Percentiles rank a stretch among this genome's conserved stretches.
phyloP scores from a whole-genome alignment of 768 basidiomycete genomes.

The Xerocomellus intermedius region DNA sequence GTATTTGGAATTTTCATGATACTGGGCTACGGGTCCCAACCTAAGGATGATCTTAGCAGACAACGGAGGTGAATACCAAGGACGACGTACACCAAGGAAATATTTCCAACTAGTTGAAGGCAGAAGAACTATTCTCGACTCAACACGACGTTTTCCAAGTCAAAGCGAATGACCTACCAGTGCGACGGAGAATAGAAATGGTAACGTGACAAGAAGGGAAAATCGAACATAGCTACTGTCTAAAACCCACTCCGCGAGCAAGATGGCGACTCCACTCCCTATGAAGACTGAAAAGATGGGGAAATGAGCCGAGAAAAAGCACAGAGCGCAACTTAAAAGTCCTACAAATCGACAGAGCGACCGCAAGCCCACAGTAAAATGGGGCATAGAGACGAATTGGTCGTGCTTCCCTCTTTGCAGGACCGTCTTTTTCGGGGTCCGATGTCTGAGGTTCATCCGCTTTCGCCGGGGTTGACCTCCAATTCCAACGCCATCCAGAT shows the following conservation, averaged over 20 bases:
- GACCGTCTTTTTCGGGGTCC: slow-evolving; percentile 52
- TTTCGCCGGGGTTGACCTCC: slow-evolving; percentile 41
- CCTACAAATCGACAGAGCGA: slow-evolving; percentile 64
- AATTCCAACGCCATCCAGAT: slow-evolving; percentile 39
- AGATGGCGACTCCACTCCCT: slow-evolving; percentile 52
- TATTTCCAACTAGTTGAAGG: slow-evolving; percentile 61
- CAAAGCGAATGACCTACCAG: slow-evolving; percentile 44
- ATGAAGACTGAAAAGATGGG: slow-evolving; percentile 57
- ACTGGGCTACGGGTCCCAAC: slow-evolving; percentile 81
- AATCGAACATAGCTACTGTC: slow-evolving; percentile 65
- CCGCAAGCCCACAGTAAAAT: slow-evolving; percentile 65
- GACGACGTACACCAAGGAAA: slow-evolving; percentile 53
- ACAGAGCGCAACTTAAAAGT: neutral
- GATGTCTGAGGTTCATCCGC: slow-evolving; percentile 6
- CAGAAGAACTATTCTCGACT: slow-evolving; percentile 59
- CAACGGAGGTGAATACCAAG: neutral
- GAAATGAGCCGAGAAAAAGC: slow-evolving; percentile 6
- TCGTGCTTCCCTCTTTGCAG: slow-evolving; percentile 30
- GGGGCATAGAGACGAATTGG: slow-evolving; percentile 70
- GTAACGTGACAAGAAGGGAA: slow-evolving; percentile 57
- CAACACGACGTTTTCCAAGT: slow-evolving; percentile 1
- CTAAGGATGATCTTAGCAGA: slow-evolving; percentile 33
- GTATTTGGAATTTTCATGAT: slow-evolving; percentile 79
- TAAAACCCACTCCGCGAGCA: slow-evolving; percentile 67
- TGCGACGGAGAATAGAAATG: slow-evolving; percentile 74